Evolutionary conservation across 768 basidiomycete species (phyloP).

Genomic region (Suillus spraguei): DNA sequence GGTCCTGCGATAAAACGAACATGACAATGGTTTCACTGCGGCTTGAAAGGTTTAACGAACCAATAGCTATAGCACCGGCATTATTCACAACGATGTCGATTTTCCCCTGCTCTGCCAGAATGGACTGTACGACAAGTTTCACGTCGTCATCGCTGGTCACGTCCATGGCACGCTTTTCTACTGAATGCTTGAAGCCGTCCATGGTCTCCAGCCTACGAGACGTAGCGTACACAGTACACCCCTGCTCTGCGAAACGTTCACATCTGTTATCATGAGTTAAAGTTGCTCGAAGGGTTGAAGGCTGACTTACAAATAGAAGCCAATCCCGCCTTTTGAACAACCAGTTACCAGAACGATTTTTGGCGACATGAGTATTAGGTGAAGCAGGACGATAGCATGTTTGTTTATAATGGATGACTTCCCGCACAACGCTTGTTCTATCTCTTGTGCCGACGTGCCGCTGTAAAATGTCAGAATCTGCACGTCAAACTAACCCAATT

Average conservation of each 20-base stretch:
- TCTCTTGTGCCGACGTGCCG: too few species aligned
- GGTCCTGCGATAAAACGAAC: slow-evolving; percentile 35
- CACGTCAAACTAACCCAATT: too few species aligned
- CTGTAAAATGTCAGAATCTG: too few species aligned
- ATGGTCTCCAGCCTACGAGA: slow-evolving; percentile 65
- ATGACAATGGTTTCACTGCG: slow-evolving; percentile 8
- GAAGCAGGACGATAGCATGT: neutral
- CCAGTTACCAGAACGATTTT: slow-evolving; percentile 73
- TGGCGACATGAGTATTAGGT: neutral
- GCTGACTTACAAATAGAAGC: slow-evolving; percentile 55
- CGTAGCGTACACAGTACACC: slow-evolving; percentile 78
- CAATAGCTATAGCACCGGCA: slow-evolving; percentile 55
- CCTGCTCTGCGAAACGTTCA: slow-evolving; percentile 63
- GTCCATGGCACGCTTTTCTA: slow-evolving; percentile 58
- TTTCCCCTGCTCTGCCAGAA: slow-evolving; percentile 56
- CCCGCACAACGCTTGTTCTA: too few species aligned
- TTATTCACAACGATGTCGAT: slow-evolving; percentile 82
- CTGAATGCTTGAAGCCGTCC: slow-evolving; percentile 49
- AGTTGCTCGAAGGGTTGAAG: neutral
- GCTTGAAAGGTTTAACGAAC: slow-evolving; percentile 32
- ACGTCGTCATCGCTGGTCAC: slow-evolving; percentile 65
- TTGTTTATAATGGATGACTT: neutral
- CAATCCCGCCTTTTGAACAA: slow-evolving; percentile 73
- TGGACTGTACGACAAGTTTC: slow-evolving; percentile 46
- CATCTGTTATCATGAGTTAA: slow-evolving; percentile 43